Evolutionary conservation across 495 filamentous ascomycete species (phyloP).

Genomic region (Aspergillus steynii): DNA sequence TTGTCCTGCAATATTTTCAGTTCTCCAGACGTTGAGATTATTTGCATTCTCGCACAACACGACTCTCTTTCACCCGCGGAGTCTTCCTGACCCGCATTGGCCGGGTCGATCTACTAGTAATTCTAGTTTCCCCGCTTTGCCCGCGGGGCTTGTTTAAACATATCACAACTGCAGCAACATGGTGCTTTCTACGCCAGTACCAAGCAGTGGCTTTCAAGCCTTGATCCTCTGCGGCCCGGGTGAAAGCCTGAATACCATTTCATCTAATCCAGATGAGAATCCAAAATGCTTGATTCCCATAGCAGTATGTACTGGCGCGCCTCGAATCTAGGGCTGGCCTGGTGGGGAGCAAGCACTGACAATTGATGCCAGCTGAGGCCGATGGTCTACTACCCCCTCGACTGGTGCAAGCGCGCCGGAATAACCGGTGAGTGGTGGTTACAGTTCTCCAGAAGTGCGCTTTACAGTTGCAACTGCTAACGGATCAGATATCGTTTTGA

Average conservation of each 20-base stretch:
- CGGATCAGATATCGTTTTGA: constrained; percentile 70
- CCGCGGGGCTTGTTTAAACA: background rate
- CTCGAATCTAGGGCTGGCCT: background rate
- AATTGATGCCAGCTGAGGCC: constrained; percentile 56
- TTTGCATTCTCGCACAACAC: no score
- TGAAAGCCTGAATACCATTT: constrained; percentile 87
- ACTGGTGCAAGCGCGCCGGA: constrained; percentile 85
- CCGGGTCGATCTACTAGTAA: background rate
- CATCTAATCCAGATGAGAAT: constrained; percentile 80
- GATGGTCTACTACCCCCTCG: constrained; percentile 93
- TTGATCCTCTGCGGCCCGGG: constrained; percentile 92
- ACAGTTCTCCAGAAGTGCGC: background rate
- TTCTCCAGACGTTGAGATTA: no score
- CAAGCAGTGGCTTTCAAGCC: constrained; percentile 83
- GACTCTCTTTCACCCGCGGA: no score
- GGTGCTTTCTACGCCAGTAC: constrained; percentile 45
- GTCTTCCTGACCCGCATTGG: background rate
- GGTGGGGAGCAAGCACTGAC: background rate
- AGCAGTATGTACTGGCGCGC: constrained; percentile 49
- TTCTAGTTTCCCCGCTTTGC: background rate
- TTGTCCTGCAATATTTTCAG: no score
- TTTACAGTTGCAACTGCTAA: constrained; percentile 1
- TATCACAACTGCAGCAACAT: background rate
- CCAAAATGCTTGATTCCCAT: constrained; percentile 91
- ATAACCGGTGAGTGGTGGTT: constrained; percentile 63